Percentiles rank a stretch among this genome's conserved stretches.
These are phyloP conservation scores for Penicillium odoratum DNA, from an alignment of 495 filamentous ascomycete genomes.

Conservation along the genomic window DNA sequence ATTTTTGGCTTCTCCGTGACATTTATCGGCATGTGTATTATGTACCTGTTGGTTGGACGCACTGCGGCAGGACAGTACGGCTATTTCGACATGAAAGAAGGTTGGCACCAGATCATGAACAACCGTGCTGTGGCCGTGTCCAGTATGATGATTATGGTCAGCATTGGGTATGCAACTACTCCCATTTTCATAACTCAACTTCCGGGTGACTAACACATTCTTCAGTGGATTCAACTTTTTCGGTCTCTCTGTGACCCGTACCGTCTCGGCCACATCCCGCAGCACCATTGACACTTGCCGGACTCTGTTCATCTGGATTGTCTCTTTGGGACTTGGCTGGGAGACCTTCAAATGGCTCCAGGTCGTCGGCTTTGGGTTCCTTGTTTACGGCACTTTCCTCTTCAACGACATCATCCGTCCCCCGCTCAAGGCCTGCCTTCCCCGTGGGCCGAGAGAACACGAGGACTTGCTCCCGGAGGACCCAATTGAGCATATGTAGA, in stretches of 20 bases:
- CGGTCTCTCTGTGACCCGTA: slow-evolving; percentile 85
- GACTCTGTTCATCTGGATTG: slow-evolving; percentile 97
- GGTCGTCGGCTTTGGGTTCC: slow-evolving; percentile 78
- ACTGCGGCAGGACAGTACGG: slow-evolving; percentile 74
- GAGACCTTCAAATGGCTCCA: slow-evolving; percentile 98
- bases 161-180: slow-evolving; percentile 72
- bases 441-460: slow-evolving; percentile 27
- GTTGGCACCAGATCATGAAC: slow-evolving; percentile 70
- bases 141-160: slow-evolving; percentile 90
- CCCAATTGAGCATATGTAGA: slow-evolving; percentile 72
- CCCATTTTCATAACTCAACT: neutral
- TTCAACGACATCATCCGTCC: slow-evolving; percentile 91
- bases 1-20: slow-evolving; percentile 89
- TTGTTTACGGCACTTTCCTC: slow-evolving; percentile 95
- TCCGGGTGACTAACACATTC: slow-evolving; percentile 9
- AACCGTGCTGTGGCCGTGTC: slow-evolving; percentile 70
- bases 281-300: slow-evolving; percentile 97
- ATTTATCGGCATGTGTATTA: slow-evolving; percentile 70
- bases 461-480: slow-evolving; percentile 79
- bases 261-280: slow-evolving; percentile 84
- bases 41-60: slow-evolving; percentile 74
- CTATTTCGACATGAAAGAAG: slow-evolving; percentile 87
- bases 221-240: slow-evolving; percentile 96
- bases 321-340: slow-evolving; percentile 91
- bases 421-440: slow-evolving; percentile 65